phyloP scores from a whole-genome alignment of 257 asterid genomes.

The Cynanchum wilfordii region DNA sequence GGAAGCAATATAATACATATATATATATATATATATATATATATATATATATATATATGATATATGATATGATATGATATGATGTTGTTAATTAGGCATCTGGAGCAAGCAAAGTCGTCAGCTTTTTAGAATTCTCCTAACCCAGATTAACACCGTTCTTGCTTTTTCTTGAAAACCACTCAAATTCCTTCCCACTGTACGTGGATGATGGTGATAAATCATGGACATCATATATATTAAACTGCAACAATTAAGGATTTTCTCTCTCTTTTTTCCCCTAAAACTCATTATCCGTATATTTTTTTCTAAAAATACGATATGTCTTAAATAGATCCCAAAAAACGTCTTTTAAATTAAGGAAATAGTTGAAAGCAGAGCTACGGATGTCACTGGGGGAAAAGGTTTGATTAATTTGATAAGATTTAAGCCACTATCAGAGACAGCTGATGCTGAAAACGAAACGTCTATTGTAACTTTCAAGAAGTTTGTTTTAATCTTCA shows the following conservation, averaged over 20 bases:
- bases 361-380: neutral
- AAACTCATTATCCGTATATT: too few species aligned
- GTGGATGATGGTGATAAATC: neutral
- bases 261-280: too few species aligned
- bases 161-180: constrained; percentile 12
- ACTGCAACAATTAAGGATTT: neutral
- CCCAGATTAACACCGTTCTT: neutral
- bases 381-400: neutral
- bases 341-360: too few species aligned
- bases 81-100: neutral
- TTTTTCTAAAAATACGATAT: too few species aligned
- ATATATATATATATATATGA: too few species aligned
- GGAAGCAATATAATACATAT: too few species aligned
- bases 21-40: too few species aligned
- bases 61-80: too few species aligned
- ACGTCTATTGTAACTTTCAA: constrained; percentile 8
- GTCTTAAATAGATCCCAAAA: too few species aligned
- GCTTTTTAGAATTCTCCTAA: too few species aligned
- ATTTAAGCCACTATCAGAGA: constrained; percentile 18
- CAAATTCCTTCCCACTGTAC: neutral
- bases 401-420: constrained; percentile 14
- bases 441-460: constrained; percentile 13
- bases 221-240: neutral
- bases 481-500: neutral
- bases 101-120: neutral